Base-by-base conservation (phyloP, 2,329 filamentous ascomycete species). In the Penicillium expansum region DNA sequence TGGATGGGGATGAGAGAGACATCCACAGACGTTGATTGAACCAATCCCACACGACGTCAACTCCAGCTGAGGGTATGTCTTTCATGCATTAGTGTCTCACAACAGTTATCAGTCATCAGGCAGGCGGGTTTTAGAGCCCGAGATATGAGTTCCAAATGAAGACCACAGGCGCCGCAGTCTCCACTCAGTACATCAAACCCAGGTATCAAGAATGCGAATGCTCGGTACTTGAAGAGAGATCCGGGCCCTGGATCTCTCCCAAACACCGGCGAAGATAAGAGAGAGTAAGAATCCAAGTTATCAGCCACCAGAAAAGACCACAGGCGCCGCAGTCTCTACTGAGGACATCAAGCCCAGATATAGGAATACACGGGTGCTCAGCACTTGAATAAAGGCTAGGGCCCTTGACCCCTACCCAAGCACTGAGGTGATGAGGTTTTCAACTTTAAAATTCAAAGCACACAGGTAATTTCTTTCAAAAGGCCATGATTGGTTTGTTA, bases 321-420 rank as follows among this genome's bases (percentile, higher is more conserved):
- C 41, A 44, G 42, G 42, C 9, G 42, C n/a, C n/a, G 42, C 42
- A 44, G 27, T 7, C 18, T 35, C 22, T 10, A 33, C 14, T 24
- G 24, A 33, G 7, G 13, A 41, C 13, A 7, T 39, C 24, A 30
- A 38, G 20, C 27, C 6, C n/a, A 33, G 44, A 54, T 18, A 14
- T 38, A 14, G 14, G n/a, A 32, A 41, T 9, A 5, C 1, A 16
- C 16, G 29, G 35, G 24, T 54, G 20, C 43, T 42, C 37, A 27
- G 35, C 5, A 33, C 44, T 49, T 22, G 20, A 27, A 35, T 54
- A 49, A 14, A 49, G 44, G 30, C 29, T 33, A 27, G 52, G 52
- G 52, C 52, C 43, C 52, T 16, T 48, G 5, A n/a, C 24, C 35
- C 24, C 16, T 49, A 54, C 52, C 43, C 29, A 49, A 49, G 37